Percentiles rank a stretch among this genome's conserved stretches.
Evolutionary conservation across 805 yeast species (phyloP).

Genomic region (Citeromyces matritensis): DNA sequence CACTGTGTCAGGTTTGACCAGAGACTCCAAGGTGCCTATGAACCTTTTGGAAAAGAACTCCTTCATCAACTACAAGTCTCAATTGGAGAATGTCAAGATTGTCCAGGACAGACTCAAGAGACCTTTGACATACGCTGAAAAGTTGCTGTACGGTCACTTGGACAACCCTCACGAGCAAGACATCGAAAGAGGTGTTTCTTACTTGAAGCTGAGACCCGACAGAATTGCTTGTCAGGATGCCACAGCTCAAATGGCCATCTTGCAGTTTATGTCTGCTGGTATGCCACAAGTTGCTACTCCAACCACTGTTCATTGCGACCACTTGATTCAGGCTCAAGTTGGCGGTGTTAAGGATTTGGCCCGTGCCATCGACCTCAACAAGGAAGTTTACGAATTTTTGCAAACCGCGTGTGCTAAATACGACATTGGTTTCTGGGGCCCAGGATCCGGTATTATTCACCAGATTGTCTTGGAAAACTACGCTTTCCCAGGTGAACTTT

Average conservation of each 20-base stretch:
- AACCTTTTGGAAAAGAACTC: conserved; percentile 62
- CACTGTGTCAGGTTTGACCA: conserved; percentile 31
- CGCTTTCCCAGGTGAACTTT: conserved; percentile 92
- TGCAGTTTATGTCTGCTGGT: conserved; percentile 97
- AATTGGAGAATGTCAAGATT: conserved; percentile 75
- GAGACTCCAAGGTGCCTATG: conserved; percentile 36
- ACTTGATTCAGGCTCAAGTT: conserved; percentile 90
- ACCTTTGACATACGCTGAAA: conserved; percentile 91
- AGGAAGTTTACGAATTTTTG: conserved; percentile 91
- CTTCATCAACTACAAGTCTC: conserved; percentile 83
- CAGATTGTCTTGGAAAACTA: conserved; percentile 96
- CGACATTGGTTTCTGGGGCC: conserved; percentile 98
- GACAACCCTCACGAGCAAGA: conserved; percentile 74
- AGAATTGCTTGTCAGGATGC: conserved; percentile 99
- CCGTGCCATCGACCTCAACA: conserved; percentile 71
- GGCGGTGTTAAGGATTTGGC: conserved; percentile 80
- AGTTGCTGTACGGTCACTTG: conserved; percentile 84
- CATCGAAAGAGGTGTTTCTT: conserved; percentile 68
- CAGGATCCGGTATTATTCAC: conserved; percentile 97
- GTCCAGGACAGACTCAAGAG: conserved; percentile 56
- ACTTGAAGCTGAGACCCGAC: conserved; percentile 89
- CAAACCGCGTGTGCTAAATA: conserved; percentile 87
- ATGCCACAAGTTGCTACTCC: conserved; percentile 82
- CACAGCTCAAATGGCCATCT: conserved; percentile 98
- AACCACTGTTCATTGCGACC: conserved; percentile 95